These are phyloP conservation scores for Castanea mollissima DNA, from an alignment of 306 rosid genomes.

Conservation along the genomic window DNA sequence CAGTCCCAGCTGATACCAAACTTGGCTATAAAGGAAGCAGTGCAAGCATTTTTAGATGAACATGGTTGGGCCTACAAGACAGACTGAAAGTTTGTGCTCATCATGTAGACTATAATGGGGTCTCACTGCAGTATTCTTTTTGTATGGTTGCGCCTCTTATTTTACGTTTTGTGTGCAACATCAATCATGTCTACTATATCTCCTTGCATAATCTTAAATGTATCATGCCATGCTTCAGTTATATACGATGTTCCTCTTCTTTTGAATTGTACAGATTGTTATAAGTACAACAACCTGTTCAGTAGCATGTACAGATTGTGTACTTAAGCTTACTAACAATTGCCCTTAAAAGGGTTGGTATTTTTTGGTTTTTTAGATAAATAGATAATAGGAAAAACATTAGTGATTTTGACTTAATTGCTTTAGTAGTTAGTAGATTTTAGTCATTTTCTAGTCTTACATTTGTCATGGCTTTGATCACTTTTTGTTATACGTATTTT, in stretches of 20 bases:
- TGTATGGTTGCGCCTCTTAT: neutral
- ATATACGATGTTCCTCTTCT: neutral
- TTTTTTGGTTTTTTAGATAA: neutral
- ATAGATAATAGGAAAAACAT: neutral
- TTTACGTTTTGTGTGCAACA: neutral
- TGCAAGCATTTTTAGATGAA: constrained; percentile 59
- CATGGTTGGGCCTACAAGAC: constrained; percentile 91
- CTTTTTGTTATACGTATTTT: no score
- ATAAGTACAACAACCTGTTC: neutral
- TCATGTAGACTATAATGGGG: neutral
- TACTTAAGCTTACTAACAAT: neutral
- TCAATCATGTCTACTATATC: neutral
- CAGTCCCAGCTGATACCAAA: constrained; percentile 63
- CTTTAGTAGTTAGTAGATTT: no score
- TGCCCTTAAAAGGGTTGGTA: neutral
- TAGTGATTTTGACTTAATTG: no score
- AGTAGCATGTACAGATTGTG: constrained; percentile 24
- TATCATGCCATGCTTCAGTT: constrained; percentile 6
- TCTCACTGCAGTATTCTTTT: neutral
- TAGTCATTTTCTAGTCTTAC: no score
- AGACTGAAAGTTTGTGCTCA: constrained; percentile 28
- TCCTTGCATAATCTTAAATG: neutral
- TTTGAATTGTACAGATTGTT: constrained; percentile 20
- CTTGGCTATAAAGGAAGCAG: constrained; percentile 83
- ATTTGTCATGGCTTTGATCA: no score